A percentile compares a stretch with the other conserved stretches of the same genome.
Evolutionary conservation across 495 filamentous ascomycete genomes (phyloP).

Genomic region (Xanthoparmelia taractica): DNA sequence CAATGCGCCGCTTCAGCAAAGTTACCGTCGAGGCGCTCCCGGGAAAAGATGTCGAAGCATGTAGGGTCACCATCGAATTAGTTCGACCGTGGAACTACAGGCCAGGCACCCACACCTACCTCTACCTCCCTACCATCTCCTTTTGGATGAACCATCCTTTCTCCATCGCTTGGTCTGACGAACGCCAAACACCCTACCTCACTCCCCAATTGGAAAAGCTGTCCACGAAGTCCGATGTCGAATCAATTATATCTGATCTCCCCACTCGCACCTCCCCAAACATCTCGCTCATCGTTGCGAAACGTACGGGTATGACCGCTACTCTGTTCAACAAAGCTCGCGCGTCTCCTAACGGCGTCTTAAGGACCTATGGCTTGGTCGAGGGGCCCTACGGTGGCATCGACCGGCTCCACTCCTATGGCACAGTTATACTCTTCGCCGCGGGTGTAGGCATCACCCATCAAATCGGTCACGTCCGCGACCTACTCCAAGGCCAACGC

Average conservation of each 20-base stretch:
- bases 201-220: constrained; percentile 39
- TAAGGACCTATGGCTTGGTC: constrained; percentile 56
- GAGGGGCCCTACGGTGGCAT: constrained; percentile 79
- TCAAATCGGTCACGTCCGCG: constrained; percentile 67
- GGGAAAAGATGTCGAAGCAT: constrained; percentile 38
- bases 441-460: constrained; percentile 87
- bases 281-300: constrained; percentile 71
- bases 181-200: constrained; percentile 20
- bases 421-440: constrained; percentile 78
- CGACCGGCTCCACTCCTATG: constrained; percentile 64
- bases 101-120: constrained; percentile 72
- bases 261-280: constrained; percentile 39
- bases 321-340: constrained; percentile 62
- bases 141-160: constrained; percentile 61
- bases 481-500: constrained; percentile 61
- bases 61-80: constrained; percentile 60
- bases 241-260: constrained; percentile 24
- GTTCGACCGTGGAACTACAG: constrained; percentile 66
- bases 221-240: constrained; percentile 7
- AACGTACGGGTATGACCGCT: constrained; percentile 76
- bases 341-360: constrained; percentile 47
- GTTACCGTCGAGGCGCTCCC: constrained; percentile 47
- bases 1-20: constrained; percentile 34
- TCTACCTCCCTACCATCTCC: constrained; percentile 70
- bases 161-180: constrained; percentile 47